Base-by-base conservation (phyloP, 768 basidiomycete genomes). In the Clathrus columnatus region DNA sequence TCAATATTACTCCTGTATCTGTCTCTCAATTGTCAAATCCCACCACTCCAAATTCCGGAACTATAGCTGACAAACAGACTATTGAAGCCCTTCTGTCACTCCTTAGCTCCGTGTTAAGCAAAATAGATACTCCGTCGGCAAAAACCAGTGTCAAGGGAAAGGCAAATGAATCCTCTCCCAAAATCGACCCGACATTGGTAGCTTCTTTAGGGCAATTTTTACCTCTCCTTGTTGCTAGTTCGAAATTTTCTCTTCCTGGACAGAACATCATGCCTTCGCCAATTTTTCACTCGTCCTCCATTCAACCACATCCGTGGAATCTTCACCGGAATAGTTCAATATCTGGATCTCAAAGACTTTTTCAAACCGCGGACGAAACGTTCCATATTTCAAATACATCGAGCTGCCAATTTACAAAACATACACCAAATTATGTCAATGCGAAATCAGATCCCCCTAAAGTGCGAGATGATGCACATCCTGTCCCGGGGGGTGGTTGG, bases 401-500 rank as follows among this genome's bases (percentile, higher is more conserved):
- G 18, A 28, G 54, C n/a, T 23, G 2, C 52, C 36, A 54, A 28
- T n/a, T 8, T 26, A 20, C 54, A 16, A 29, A 18, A 55, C 29
- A 47, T 32, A 14, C 26, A 55, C 23, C 54, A 48, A 20, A 28
- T 29, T 26, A 44, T 41, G 16, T 24, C 24, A 24, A 23, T 32
- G 36, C 36, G 21, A 23, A 16, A n/a, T 36, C 20, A 10, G 54
- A 47, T 11, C 45, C 23, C 4, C 54, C 54, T 11, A 55, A 55
- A 48, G 54, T 55, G 4, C 54, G 54, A 14, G 54, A 55, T 26
- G 54, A 55, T 48, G 54, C 54, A 2, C 29, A 55, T 55, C 54
- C 54, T 28, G 54, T 55, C 23, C 54, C 54, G 29, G 54, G 54
- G 7, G 54, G 54, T 16, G 54, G 54, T 8, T 55, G 54, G 54